These are phyloP conservation scores for Pisolithus albus DNA, from an alignment of 768 basidiomycete species.

Conservation along the genomic window DNA sequence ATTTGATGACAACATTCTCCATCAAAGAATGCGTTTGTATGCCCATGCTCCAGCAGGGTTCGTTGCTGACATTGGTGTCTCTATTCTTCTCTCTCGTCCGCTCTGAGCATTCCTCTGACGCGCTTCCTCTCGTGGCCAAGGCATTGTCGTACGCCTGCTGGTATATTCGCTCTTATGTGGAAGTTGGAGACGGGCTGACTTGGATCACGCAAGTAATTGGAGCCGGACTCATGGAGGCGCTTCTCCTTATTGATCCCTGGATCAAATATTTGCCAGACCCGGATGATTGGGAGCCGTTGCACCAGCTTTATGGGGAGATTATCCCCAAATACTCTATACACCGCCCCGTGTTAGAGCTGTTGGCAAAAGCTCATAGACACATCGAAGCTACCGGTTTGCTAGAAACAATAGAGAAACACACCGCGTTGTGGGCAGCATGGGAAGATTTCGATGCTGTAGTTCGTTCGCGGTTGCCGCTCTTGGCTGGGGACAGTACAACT, in stretches of 20 bases:
- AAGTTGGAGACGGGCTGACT: slow-evolving; percentile 19
- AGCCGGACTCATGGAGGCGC: slow-evolving; percentile 17
- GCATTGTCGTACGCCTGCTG: slow-evolving; percentile 24
- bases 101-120: slow-evolving; percentile 2
- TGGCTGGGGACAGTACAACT: slow-evolving; percentile 8
- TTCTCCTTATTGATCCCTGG: slow-evolving; percentile 24
- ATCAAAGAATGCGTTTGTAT: slow-evolving; percentile 18
- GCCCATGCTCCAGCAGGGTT: slow-evolving; percentile 16
- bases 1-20: slow-evolving; percentile 22
- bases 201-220: slow-evolving; percentile 22
- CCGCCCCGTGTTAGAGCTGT: slow-evolving; percentile 12
- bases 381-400: slow-evolving; percentile 10
- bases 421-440: slow-evolving; percentile 17
- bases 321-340: slow-evolving; percentile 24
- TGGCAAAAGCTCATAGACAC: slow-evolving; percentile 10
- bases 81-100: slow-evolving; percentile 13
- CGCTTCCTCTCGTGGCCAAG: slow-evolving; percentile 14
- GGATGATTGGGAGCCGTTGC: slow-evolving; percentile 22
- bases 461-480: slow-evolving; percentile 10
- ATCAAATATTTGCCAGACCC: slow-evolving; percentile 13
- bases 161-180: slow-evolving; percentile 23
- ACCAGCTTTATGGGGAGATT: slow-evolving; percentile 17
- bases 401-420: slow-evolving; percentile 10
- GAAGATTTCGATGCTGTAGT: slow-evolving; percentile 14
- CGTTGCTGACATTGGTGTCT: slow-evolving; percentile 13